phyloP scores from a whole-genome alignment of 768 basidiomycete genomes.

The Tephrocybe sp. region DNA sequence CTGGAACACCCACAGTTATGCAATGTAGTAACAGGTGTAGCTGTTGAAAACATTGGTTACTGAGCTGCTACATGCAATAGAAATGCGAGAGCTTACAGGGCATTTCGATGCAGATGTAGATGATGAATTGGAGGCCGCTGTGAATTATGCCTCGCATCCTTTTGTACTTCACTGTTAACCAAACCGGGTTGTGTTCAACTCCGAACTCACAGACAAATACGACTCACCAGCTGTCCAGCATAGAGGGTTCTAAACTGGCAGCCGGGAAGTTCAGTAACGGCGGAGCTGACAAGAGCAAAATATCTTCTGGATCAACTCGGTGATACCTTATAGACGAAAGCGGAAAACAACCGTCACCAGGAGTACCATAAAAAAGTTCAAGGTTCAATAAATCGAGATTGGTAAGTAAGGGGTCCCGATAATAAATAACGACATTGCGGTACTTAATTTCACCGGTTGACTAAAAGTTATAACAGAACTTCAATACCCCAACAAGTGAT shows the following conservation, averaged over 20 bases:
- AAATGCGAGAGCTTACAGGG: constrained; percentile 15
- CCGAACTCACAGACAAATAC: constrained; percentile 6
- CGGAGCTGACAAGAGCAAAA: constrained; percentile 11
- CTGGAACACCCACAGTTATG: constrained; percentile 45
- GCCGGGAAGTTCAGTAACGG: constrained; percentile 1
- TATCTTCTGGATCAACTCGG: constrained; percentile 6
- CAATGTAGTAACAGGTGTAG: constrained; percentile 28
- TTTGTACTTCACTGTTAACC: constrained; percentile 18
- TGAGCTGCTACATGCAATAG: not conserved
- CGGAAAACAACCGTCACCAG: constrained; percentile 6
- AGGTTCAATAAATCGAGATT: too few relatives aligned
- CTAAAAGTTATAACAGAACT: not conserved
- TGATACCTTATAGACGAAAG: constrained; percentile 12
- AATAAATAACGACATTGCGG: too few relatives aligned
- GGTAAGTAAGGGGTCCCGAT: too few relatives aligned
- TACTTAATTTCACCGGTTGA: too few relatives aligned
- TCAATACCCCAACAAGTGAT: not conserved
- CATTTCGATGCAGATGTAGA: constrained; percentile 15
- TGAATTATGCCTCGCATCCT: constrained; percentile 7
- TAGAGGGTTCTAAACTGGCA: constrained; percentile 16
- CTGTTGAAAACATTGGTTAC: not conserved
- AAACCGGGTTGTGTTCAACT: constrained; percentile 10
- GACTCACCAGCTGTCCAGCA: not conserved
- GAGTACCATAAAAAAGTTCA: too few relatives aligned
- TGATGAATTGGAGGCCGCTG: too few relatives aligned